Evolutionary conservation across 2,329 filamentous ascomycete genomes (phyloP).

Genomic region (Botryotinia narcissicola): DNA sequence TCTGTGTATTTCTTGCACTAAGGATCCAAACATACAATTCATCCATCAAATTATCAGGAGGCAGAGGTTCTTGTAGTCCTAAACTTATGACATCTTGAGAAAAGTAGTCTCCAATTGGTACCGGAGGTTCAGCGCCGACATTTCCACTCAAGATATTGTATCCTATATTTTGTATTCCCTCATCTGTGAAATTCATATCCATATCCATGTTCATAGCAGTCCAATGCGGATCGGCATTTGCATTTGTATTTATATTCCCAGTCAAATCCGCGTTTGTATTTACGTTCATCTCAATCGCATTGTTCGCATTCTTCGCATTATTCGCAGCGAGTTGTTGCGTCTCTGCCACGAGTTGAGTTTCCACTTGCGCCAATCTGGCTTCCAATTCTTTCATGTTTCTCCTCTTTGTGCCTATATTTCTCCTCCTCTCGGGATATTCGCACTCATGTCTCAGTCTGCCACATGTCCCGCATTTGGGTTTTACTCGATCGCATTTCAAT

Average conservation of each 20-base stretch:
- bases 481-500: conserved; percentile 79
- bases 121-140: background rate
- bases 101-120: conserved; percentile 48
- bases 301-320: background rate
- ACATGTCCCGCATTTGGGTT: conserved; percentile 79
- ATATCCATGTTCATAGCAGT: conserved; percentile 29
- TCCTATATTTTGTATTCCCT: conserved; percentile 24
- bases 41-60: conserved; percentile 74
- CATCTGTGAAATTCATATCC: conserved; percentile 29
- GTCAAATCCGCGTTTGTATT: background rate
- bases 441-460: conserved; percentile 72
- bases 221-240: conserved; percentile 25
- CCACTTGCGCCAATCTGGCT: conserved; percentile 77
- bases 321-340: conserved; percentile 22
- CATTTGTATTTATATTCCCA: background rate
- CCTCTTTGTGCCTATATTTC: conserved; percentile 84
- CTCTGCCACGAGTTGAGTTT: conserved; percentile 63
- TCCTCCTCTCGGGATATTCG: conserved; percentile 82
- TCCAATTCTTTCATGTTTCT: conserved; percentile 90
- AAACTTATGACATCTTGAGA: conserved; percentile 65
- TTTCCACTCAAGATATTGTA: conserved; percentile 24
- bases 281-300: background rate
- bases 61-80: conserved; percentile 78
- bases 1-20: background rate
- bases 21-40: conserved; percentile 58